Base-by-base conservation (phyloP, 2,329 filamentous ascomycete species). In the Colletotrichum sp. region DNA sequence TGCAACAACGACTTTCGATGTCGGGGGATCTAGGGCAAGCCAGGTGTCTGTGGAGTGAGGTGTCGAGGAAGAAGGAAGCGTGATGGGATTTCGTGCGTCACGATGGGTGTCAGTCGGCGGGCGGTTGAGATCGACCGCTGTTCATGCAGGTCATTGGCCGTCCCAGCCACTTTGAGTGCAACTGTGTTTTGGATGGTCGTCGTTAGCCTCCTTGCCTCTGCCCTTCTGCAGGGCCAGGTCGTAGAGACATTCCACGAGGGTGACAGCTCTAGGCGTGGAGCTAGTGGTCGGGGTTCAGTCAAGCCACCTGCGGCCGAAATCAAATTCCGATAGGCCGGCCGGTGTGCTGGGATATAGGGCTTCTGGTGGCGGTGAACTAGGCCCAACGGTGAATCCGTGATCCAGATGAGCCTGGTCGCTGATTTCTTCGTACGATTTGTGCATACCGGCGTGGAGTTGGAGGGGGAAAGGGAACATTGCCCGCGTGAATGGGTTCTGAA, bases 341-440 rank as follows among this genome's bases (percentile, higher is more conserved):
- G n/a, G 24, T 26, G n/a, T 70, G 44, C 30, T 34, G 73, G 73
- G 32, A 72, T 44, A 44, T n/a, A 55, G 28, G 18, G 28, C 15
- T 18, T 52, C 21, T 24, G 21, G 24, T 66, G 32, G 57, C 57
- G 44, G 57, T 64, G 55, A 76, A 73, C 26, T 15, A 26, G 49
- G 9, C 55, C 63, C 30, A 13, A 44, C 39, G 39, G 39, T 68
- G 44, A 68, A 55, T 44, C 63, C 62, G 63, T 59, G 62, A 67
- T 44, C 70, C 70, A 52, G 55, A 36, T 30, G 24, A 44, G 55
- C 8, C 32, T 69, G 32, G 32, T 36, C 69, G 24, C 16, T 32
- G 15, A 30, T 52, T 36, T 60, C 69, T 75, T 72, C 69, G 69
- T 72, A 72, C 55, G 62, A 72, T 68, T 32, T 49, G 30, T 68